Base-by-base conservation (phyloP, 1,284 basidiomycete genomes). In the Cerrena zonata region DNA sequence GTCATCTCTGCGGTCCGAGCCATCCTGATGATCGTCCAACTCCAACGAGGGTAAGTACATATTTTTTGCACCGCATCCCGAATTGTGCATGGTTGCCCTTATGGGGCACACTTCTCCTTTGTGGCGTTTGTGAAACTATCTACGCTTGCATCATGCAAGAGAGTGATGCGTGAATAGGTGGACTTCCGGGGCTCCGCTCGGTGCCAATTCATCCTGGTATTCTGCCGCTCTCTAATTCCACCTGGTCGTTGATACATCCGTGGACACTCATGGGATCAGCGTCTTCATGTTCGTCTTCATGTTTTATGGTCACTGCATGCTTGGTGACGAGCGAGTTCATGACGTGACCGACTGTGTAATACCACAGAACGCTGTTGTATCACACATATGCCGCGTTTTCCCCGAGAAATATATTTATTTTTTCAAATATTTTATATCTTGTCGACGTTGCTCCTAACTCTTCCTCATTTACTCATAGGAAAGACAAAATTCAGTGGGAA, bases 401-500 rank as follows among this genome's bases (percentile, higher is more conserved):
- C 38, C 19, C 25, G 37, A 34, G 19, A 25, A 11, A 11, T 41
- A 11, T 10, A 27, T 42, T 45, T 18, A 5, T 43, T 19, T 13
- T 15, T 43, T 42, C 27, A 50, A 40, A 54, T 44, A 45, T 41
- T 42, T 40, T 47, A 41, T 54, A 37, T 52, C 53, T 54, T 46
- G 43, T 50, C 53, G 47, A 50, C 55, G 41, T 40, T 55, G 56
- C 50, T 45, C 52, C 49, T 57, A 46, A 5, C 10, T 44, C 12
- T 7, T 22, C 21, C 48, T 57, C 47, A 5, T 26, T 44, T 7
- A 44, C 42, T 5, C 53, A 57, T 65, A 86, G 83, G 54, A 76
- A 84, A 65, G 76, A 79, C 69, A 82, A 88, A 59, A 84, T 89
- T 58, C 62, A 74, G 45, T 89, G 86, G 86, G 84, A 87, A 67